Conservation (phyloP, 495 filamentous ascomycete species). For the Oidiodendron maius region DNA sequence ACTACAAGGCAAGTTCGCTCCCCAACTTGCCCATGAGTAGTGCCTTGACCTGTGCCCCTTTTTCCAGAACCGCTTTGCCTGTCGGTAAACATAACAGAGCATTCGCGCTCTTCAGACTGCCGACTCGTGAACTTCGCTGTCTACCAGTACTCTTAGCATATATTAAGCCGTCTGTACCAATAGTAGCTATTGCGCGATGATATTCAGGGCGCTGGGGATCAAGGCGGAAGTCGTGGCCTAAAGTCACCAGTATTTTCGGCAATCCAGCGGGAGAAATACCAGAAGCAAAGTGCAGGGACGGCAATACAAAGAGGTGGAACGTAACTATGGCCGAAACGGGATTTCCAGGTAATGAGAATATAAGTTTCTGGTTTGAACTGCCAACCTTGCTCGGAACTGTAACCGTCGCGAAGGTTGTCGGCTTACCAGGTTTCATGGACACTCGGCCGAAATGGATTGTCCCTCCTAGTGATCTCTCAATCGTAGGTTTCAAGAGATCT, state of each 20-base stretch:
- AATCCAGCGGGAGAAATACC: constrained; percentile 59
- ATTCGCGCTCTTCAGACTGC: constrained; percentile 84
- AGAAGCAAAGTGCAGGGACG: constrained; percentile 68
- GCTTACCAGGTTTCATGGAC: constrained; percentile 96
- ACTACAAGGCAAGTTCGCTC: constrained; percentile 17
- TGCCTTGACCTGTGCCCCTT: constrained; percentile 19
- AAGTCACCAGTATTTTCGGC: constrained; percentile 60
- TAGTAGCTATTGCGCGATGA: constrained; percentile 66
- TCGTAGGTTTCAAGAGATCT: constrained; percentile 93
- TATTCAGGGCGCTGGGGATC: constrained; percentile 81
- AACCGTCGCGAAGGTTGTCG: constrained; percentile 92
- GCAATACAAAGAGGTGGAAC: constrained; percentile 89
- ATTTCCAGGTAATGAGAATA: constrained; percentile 93
- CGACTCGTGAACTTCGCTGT: constrained; percentile 84
- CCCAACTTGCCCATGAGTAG: constrained; percentile 22
- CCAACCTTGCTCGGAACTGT: constrained; percentile 54
- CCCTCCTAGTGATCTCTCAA: constrained; percentile 83
- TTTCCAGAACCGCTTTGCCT: constrained; percentile 16
- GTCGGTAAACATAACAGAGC: constrained; percentile 71
- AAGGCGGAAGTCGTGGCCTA: constrained; percentile 64
- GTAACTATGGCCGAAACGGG: constrained; percentile 90
- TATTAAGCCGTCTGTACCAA: constrained; percentile 59
- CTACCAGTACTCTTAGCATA: constrained; percentile 79
- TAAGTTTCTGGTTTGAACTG: constrained; percentile 55
- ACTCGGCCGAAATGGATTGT: constrained; percentile 97